Evolutionary conservation across 2,329 filamentous ascomycete species (phyloP), one percentile per base, ranked within the genome.

Genomic region (Fusarium buxicola): DNA sequence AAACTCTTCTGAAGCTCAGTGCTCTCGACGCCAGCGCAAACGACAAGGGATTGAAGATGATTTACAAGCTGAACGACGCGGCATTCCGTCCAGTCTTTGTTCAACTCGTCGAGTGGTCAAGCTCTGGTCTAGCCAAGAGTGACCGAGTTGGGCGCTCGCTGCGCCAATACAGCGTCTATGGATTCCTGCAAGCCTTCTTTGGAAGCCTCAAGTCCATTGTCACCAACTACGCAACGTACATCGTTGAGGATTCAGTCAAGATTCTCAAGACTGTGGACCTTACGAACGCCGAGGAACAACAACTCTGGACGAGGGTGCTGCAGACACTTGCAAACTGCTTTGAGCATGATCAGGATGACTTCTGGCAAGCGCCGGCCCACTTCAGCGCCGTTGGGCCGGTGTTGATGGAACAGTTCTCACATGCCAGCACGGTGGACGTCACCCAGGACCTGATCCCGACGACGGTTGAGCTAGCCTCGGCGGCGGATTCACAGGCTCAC

Each of bases 41-140:
- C 72, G 85, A 89, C 9, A 87, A 90, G 11, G 86, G 89, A 0
- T 85, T 99, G 57, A 91, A 92, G 76, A 95, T 97, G 88, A 91
- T 97, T 50, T 92, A 96, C 81, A 98, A 98, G 81, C 86, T 99
- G 60, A 98, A 97, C 77, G 95, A 99, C 73, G 89, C 91, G 1
- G 88, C 91, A 1, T 99, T 99, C 86, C 86, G 94, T 11, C 96
- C 95, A 1, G 88, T 99, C 62, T 99, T 98, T 80, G 84, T 88
- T 13, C 87, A 90, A 64, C 80, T 97, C n/a, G 83, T 96, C 40
- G 92, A 96, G 55, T 97, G 94, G 91, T 85, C 90, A 1, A 82
- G 81, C 15, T 79, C 81, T 3, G 83, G 82, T 0, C 76, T 91
- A 39, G 78, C 88, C 15, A 88, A 89, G 78, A 85, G 83, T 58